A percentile compares a stretch with the other conserved stretches of the same genome.
These are phyloP conservation scores for Monosporascus ibericus DNA, from an alignment of 2,329 filamentous ascomycete genomes.

Conservation along the genomic window DNA sequence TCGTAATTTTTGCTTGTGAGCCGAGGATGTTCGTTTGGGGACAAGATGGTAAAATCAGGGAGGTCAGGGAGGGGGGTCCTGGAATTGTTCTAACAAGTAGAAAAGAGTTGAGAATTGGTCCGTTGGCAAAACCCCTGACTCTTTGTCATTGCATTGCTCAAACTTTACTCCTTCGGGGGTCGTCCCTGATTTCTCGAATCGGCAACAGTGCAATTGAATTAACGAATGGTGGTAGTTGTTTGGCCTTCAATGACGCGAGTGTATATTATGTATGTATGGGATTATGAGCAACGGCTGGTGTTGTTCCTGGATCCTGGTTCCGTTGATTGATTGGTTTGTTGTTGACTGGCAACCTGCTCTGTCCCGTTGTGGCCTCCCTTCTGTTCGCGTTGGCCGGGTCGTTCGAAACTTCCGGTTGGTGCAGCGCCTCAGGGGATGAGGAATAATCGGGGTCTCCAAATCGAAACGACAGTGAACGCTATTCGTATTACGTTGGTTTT, in stretches of 20 bases:
- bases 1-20: neutral
- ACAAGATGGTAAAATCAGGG: neutral
- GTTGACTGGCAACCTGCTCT: neutral
- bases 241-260: no score
- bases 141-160: neutral
- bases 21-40: neutral
- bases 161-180: no score
- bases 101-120: neutral
- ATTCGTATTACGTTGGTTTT: neutral
- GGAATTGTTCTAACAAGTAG: neutral
- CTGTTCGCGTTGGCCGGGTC: neutral
- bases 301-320: neutral
- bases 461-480: neutral
- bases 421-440: neutral
- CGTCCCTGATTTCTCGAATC: no score
- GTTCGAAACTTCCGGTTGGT: neutral
- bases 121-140: neutral
- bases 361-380: neutral
- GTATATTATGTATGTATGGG: no score
- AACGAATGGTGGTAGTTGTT: no score
- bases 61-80: neutral
- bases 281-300: no score
- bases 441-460: neutral
- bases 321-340: neutral
- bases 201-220: no score